Base-by-base conservation (phyloP, 192 early-diverging fungal genomes). In the Cetraspora pellucida region DNA sequence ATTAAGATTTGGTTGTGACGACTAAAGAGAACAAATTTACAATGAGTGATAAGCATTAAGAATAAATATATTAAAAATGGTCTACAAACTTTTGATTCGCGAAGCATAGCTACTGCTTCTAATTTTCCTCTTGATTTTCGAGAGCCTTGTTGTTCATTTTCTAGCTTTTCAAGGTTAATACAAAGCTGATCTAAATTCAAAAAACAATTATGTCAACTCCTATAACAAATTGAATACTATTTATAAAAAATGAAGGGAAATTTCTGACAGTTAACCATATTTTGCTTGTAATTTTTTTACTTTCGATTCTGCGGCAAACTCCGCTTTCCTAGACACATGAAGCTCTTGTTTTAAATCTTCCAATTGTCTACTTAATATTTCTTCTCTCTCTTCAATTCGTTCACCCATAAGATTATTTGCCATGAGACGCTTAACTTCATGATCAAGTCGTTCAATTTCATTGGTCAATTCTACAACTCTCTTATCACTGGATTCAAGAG, bases 311-410 rank as follows among this genome's bases (percentile, higher is more conserved):
- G 82, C 30, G 21, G 78, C 68, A 13, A 75, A 43, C 66, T 82
- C 82, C n/a, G 80, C 78, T 57, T 77, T 81, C 44, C 81, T 54
- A 52, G 75, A 55, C 49, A 84, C 28, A 5, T 60, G 37, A 3
- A 86, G 49, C 66, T 86, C 85, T 70, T 84, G 82, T n/a, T 80
- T 77, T 10, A 77, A 54, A 71, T 86, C 85, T 46, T 86, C 82
- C 43, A 86, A 55, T 79, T 85, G 74, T n/a, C 69, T 72, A 9
- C 70, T 50, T 68, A 81, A 77, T 50, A 79, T 60, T 67, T 85
- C 72, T 54, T 75, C 69, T 66, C 80, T 82, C 66, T 85, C 76
- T 19, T 79, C 70, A 65, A 80, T 60, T 61, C 75, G 43, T 55
- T 66, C 58, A 8, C 57, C 54, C 59, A 72, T 71, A n/a, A 82